A percentile compares a stretch with the other conserved stretches of the same genome.
These are phyloP conservation scores for Clarireedia hainanense DNA, from an alignment of 2,329 filamentous ascomycete species.

Conservation along the genomic window DNA sequence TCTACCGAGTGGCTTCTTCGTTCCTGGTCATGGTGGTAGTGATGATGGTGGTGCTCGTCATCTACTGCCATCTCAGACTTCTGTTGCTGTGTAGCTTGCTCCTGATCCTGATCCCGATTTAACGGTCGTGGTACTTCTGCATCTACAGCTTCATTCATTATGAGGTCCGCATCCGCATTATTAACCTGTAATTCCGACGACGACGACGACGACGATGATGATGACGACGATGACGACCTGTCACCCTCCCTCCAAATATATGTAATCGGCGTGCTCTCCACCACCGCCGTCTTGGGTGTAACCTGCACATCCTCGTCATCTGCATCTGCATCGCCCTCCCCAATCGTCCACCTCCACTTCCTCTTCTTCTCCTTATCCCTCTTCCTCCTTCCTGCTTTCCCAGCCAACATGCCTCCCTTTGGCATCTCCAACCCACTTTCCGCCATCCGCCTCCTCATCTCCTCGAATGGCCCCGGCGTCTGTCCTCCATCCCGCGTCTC, in stretches of 20 bases:
- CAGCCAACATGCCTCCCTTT: no score
- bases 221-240: neutral
- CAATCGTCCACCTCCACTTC: conserved; percentile 59
- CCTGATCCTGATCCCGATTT: neutral
- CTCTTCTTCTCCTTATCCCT: conserved; percentile 52
- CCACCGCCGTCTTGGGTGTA: conserved; percentile 21
- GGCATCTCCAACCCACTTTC: conserved; percentile 28
- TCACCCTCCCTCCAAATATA: conserved; percentile 10
- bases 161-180: no score
- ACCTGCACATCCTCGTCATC: conserved; percentile 25
- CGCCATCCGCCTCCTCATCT: conserved; percentile 51
- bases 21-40: neutral
- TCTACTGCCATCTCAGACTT: neutral
- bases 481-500: conserved; percentile 53
- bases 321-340: conserved; percentile 32
- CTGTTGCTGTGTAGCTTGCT: neutral
- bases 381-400: conserved; percentile 36
- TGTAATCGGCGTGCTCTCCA: conserved; percentile 19
- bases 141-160: no score
- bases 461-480: conserved; percentile 56
- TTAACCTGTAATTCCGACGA: no score
- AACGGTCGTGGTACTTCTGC: neutral
- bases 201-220: no score
- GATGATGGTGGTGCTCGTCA: neutral
- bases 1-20: neutral